Conservation (phyloP, 1,139 yeast genomes). For the Citeromyces siamensis region DNA sequence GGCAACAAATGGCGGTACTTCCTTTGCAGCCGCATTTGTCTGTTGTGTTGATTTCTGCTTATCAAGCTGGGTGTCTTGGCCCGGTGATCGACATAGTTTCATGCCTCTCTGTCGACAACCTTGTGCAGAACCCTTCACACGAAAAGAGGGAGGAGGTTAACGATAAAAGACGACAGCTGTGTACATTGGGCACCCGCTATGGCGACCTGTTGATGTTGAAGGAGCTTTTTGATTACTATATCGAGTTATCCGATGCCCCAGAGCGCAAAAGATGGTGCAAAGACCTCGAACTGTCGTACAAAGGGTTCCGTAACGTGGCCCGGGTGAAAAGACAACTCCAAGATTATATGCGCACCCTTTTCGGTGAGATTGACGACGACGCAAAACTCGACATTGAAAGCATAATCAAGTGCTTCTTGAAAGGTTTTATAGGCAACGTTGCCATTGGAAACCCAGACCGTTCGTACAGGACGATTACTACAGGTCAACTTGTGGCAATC, state of each 20-base stretch:
- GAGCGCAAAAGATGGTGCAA: conserved; percentile 70
- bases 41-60: conserved; percentile 71
- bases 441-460: conserved; percentile 96
- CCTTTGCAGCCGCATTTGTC: conserved; percentile 90
- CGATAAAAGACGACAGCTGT: conserved; percentile 43
- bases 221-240: conserved; percentile 58
- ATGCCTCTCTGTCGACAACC: conserved; percentile 85
- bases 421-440: conserved; percentile 74
- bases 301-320: conserved; percentile 70
- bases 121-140: conserved; percentile 67
- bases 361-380: conserved; percentile 17
- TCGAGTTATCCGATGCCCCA: conserved; percentile 27
- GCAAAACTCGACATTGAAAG: conserved; percentile 36
- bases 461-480: conserved; percentile 72
- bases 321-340: conserved; percentile 67
- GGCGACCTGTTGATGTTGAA: conserved; percentile 84
- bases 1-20: conserved; percentile 73
- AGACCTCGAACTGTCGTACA: conserved; percentile 59
- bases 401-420: conserved; percentile 64
- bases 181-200: conserved; percentile 54
- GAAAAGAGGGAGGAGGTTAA: conserved; percentile 76
- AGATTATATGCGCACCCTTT: conserved; percentile 49
- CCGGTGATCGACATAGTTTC: conserved; percentile 83
- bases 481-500: conserved; percentile 71
- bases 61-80: conserved; percentile 39